phyloP scores from a whole-genome alignment of 148 eudicot species.

The Diospyros kaki region DNA sequence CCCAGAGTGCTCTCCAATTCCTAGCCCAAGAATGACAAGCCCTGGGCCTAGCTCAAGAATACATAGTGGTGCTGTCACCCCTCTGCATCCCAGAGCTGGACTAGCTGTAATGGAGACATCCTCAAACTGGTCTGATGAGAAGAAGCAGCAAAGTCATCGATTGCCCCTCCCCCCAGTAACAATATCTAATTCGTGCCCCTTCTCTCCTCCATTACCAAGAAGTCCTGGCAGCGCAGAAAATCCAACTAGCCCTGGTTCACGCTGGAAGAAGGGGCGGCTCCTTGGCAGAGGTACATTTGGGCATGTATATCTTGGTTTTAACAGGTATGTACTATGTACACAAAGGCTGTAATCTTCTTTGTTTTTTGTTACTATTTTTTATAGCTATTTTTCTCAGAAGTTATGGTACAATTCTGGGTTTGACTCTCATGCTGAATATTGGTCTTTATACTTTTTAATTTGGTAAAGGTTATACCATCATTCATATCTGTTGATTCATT shows the following conservation, averaged over 20 bases:
- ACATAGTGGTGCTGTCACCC: conserved; percentile 40
- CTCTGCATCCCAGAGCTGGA: conserved; percentile 31
- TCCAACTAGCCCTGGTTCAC: conserved; percentile 30
- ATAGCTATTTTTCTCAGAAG: neutral
- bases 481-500: neutral
- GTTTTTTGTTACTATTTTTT: neutral
- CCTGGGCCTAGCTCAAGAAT: conserved; percentile 39
- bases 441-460: neutral
- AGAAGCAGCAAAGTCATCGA: conserved; percentile 35
- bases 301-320: conserved; percentile 50
- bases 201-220: conserved; percentile 22
- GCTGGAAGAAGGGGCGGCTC: conserved; percentile 56
- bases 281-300: conserved; percentile 62
- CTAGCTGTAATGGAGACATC: conserved; percentile 11
- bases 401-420: neutral
- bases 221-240: conserved; percentile 23
- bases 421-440: neutral
- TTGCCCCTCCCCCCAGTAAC: conserved; percentile 30
- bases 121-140: conserved; percentile 28
- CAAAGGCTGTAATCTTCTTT: neutral
- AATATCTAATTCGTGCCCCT: conserved; percentile 17
- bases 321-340: conserved; percentile 33
- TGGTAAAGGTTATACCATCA: neutral
- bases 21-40: conserved; percentile 39
- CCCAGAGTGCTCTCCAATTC: conserved; percentile 38